phyloP scores from a whole-genome alignment of 768 basidiomycete species.

The Sarcomyxa edulis region DNA sequence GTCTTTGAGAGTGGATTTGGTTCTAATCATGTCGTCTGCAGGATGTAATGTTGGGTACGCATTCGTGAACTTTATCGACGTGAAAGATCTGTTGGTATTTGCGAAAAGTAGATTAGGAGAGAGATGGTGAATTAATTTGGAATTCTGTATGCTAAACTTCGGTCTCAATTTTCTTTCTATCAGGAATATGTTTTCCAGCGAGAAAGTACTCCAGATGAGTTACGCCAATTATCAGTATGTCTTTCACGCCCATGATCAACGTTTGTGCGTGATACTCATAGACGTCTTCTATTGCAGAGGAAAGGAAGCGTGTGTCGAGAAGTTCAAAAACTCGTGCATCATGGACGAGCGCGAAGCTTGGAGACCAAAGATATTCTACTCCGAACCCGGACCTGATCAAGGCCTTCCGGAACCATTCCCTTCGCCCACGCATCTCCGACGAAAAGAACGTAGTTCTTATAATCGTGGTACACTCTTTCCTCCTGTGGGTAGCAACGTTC shows the following conservation, averaged over 20 bases:
- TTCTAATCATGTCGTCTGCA: conserved; percentile 16
- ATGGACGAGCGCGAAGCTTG: conserved; percentile 84
- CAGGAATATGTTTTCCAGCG: conserved; percentile 91
- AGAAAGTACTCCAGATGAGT: conserved; percentile 87
- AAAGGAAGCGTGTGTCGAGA: conserved; percentile 85
- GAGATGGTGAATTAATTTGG: conserved; percentile 60
- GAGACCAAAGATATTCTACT: conserved; percentile 83
- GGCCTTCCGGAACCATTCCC: conserved; percentile 82
- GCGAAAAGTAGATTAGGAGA: conserved; percentile 70
- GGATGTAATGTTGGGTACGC: conserved; percentile 80
- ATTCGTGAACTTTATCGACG: conserved; percentile 85
- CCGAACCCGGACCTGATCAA: conserved; percentile 60
- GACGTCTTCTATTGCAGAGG: conserved; percentile 42
- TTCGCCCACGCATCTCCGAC: conserved; percentile 69
- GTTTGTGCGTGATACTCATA: not conserved
- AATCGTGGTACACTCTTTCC: conserved; percentile 72
- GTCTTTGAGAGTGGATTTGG: not conserved
- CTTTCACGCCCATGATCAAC: conserved; percentile 6
- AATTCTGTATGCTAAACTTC: not conserved
- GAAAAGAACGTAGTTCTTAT: conserved; percentile 79
- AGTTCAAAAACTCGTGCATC: conserved; percentile 87
- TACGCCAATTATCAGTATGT: conserved; percentile 90
- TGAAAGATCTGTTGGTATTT: conserved; percentile 72
- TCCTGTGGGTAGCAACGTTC: conserved; percentile 19
- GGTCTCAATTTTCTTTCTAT: conserved; percentile 6